Evolutionary conservation across 208 protist genomes (phyloP), one percentile per base, ranked within the genome.

Genomic region (Phytomonas francai): DNA sequence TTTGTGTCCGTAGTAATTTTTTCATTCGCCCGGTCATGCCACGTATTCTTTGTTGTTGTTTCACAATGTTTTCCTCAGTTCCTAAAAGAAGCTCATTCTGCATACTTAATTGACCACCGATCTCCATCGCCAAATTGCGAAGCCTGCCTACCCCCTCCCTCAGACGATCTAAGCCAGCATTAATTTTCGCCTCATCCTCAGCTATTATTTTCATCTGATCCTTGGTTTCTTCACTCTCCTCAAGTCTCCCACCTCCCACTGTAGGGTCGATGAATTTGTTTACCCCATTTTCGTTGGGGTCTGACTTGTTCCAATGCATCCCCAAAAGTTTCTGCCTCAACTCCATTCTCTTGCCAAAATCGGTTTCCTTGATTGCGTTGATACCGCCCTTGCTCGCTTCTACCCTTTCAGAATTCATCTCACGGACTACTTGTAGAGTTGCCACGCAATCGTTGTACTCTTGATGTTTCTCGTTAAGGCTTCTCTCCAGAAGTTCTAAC

Each of bases 1-100:
- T 78, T 28, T 70, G 84, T n/a, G 86, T 75, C 61, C 76, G 81
- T 72, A 89, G 73, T 29, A 86, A 75, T 32, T 80, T 86, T 12
- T 59, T 76, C 12, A 92, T 45, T n/a, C 83, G 74, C 1, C 82
- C 51, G 51, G 87, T 89, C 54, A 92, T 76, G 59, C 57, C 67
- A 22, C 72, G 68, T 19, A 92, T 72, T 69, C 84, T 60, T 29
- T 81, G 70, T 9, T 70, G 73, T 57, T 88, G 77, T 49, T 82
- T 78, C 65, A 79, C 76, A 42, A 92, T 80, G 3, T 69, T 81
- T 33, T 82, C 63, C 65, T 92, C 86, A 28, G 86, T 84, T 33
- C 79, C 80, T 14, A 87, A 82, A 25, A 92, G 62, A 70, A 84
- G 79, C 63, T 83, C 72, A 62, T 87, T 87, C 61, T 92, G 86